Conservation (phyloP, 2,329 filamentous ascomycete genomes). For the Stagonosporopsis vannaccii region DNA sequence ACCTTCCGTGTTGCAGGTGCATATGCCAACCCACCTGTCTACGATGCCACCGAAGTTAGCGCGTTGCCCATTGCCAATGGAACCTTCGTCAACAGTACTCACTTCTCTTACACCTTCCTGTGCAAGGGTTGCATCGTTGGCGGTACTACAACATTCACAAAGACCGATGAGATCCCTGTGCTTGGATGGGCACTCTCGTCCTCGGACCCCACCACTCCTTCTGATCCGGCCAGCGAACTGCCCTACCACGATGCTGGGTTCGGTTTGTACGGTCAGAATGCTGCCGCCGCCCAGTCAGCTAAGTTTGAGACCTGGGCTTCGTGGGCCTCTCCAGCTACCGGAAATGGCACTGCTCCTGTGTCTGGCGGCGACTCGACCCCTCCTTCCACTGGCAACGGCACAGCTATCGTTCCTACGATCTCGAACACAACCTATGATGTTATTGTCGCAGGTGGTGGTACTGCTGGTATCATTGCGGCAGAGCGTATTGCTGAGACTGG, state of each 20-base stretch:
- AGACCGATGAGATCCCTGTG: conserved; percentile 25
- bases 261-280: conserved; percentile 27
- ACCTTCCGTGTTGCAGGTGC: conserved; percentile 56
- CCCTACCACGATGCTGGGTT: conserved; percentile 29
- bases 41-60: conserved; percentile 51
- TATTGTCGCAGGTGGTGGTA: conserved; percentile 19
- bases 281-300: conserved; percentile 28
- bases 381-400: conserved; percentile 16
- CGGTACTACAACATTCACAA: conserved; percentile 39
- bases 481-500: conserved; percentile 19
- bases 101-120: conserved; percentile 63
- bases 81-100: conserved; percentile 61
- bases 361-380: conserved; percentile 13
- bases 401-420: conserved; percentile 33
- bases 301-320: conserved; percentile 34
- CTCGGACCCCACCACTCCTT: conserved; percentile 23
- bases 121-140: conserved; percentile 50
- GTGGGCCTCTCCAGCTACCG: conserved; percentile 17
- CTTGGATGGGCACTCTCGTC: conserved; percentile 37
- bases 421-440: conserved; percentile 20
- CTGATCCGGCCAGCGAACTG: conserved; percentile 19
- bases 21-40: conserved; percentile 57
- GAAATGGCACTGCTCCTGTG: conserved; percentile 13
- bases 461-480: conserved; percentile 20
- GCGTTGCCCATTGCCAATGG: conserved; percentile 59